These are phyloP conservation scores for Jasminum sambac DNA, from an alignment of 257 asterid species.

Conservation along the genomic window DNA sequence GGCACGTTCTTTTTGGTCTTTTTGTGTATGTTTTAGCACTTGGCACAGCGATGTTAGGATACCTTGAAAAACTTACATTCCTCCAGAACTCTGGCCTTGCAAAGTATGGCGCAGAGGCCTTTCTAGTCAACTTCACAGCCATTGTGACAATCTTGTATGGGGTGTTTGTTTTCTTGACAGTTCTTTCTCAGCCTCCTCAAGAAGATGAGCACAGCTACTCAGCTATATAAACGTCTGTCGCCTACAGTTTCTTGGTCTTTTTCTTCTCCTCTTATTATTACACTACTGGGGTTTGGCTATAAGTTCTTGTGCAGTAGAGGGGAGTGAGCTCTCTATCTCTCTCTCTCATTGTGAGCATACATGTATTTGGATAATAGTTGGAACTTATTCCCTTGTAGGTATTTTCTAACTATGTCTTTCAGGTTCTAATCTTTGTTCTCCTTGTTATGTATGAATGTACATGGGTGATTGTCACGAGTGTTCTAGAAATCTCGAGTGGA, in stretches of 20 bases:
- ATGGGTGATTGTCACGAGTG: background rate
- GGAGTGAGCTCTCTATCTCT: background rate
- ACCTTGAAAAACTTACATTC: constrained; percentile 92
- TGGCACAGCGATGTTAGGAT: constrained; percentile 68
- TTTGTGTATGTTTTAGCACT: constrained; percentile 65
- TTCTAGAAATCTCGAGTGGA: no score
- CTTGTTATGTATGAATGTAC: background rate
- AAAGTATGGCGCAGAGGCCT: constrained; percentile 85
- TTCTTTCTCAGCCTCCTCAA: constrained; percentile 50
- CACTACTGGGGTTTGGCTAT: background rate
- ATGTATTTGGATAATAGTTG: background rate
- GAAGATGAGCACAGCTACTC: constrained; percentile 73
- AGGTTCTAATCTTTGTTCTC: background rate
- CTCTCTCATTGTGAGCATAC: background rate
- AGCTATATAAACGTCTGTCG: constrained; percentile 46
- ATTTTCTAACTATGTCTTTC: background rate
- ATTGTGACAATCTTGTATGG: constrained; percentile 74
- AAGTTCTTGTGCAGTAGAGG: background rate
- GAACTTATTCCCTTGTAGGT: background rate
- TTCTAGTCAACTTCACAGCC: constrained; percentile 90
- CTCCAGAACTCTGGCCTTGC: constrained; percentile 64
- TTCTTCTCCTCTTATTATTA: background rate
- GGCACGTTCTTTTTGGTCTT: constrained; percentile 81
- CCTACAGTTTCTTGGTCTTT: background rate
- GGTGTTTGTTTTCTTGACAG: constrained; percentile 68